Percentiles rank a stretch among this genome's conserved stretches.
Conservation (phyloP, 2,329 filamentous ascomycete species). For the Neofusicoccum kwambonambiense region DNA sequence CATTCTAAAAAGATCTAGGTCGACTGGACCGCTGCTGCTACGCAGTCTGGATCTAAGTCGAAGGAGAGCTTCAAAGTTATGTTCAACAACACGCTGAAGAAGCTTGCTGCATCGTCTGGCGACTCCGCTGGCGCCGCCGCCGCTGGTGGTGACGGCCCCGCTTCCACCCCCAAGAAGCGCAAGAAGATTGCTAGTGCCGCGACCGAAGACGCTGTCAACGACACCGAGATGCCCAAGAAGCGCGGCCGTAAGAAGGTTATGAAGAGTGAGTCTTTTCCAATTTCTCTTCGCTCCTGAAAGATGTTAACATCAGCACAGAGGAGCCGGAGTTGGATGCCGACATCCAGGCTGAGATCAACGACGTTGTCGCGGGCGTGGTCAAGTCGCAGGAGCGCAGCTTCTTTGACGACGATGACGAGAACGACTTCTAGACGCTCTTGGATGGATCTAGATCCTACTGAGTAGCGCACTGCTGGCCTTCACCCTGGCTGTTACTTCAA, state of each 20-base stretch:
- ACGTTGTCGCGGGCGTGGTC: no score
- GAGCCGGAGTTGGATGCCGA: no score
- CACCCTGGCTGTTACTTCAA: no score
- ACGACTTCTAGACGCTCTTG: no score
- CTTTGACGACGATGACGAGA: no score
- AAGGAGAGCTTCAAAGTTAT: background rate
- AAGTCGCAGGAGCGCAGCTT: no score
- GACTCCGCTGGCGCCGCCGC: no score
- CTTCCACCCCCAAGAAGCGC: background rate
- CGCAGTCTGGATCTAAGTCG: background rate
- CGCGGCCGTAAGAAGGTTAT: background rate
- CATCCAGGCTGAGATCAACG: no score
- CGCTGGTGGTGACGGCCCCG: background rate
- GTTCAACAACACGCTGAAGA: background rate
- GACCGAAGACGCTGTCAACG: background rate
- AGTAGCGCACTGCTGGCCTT: no score
- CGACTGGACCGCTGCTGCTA: background rate
- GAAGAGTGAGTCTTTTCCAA: background rate
- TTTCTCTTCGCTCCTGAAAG: background rate
- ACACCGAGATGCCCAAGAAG: background rate
- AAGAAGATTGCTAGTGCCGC: background rate
- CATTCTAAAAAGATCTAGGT: constrained; percentile 1
- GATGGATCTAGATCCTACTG: no score
- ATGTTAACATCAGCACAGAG: background rate
- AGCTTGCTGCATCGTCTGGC: background rate